Conservation (phyloP, 148 eudicot genomes). For the Limonium bicolor region DNA sequence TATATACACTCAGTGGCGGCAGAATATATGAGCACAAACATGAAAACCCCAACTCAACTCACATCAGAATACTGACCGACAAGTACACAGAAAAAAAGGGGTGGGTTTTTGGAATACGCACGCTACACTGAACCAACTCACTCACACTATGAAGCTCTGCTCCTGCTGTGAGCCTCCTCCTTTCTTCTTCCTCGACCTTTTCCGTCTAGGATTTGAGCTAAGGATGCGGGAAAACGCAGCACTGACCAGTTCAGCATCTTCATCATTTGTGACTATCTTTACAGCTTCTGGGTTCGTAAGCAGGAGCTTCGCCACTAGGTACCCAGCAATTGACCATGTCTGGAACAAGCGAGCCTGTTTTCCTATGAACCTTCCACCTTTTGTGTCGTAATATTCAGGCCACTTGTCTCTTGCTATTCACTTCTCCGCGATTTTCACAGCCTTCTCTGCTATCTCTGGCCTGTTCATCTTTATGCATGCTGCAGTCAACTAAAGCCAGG, state of each 20-base stretch:
- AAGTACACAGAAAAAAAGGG: too few relatives aligned
- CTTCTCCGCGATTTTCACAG: constrained; percentile 45
- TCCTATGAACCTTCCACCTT: constrained; percentile 53
- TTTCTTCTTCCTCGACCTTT: too few relatives aligned
- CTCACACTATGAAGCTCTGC: too few relatives aligned
- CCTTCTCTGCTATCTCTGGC: constrained; percentile 53
- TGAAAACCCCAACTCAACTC: too few relatives aligned
- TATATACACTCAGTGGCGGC: too few relatives aligned
- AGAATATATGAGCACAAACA: too few relatives aligned
- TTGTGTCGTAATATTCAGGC: constrained; percentile 81
- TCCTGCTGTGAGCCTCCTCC: too few relatives aligned
- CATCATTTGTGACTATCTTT: constrained; percentile 31
- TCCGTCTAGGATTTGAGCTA: constrained; percentile 41
- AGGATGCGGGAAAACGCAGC: constrained; percentile 56
- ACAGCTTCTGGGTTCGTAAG: constrained; percentile 44
- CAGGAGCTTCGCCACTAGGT: constrained; percentile 52
- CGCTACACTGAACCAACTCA: too few relatives aligned
- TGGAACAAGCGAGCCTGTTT: constrained; percentile 54
- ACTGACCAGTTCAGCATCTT: constrained; percentile 47
- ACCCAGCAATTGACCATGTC: constrained; percentile 84
- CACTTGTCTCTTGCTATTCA: constrained; percentile 53
- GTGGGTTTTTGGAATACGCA: too few relatives aligned
- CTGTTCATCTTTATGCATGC: constrained; percentile 79
- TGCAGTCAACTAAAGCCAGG: constrained; percentile 40
- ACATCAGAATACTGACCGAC: too few relatives aligned